phyloP scores from a whole-genome alignment of 2,329 filamentous ascomycete genomes.

The Cladosporium halotolerans region DNA sequence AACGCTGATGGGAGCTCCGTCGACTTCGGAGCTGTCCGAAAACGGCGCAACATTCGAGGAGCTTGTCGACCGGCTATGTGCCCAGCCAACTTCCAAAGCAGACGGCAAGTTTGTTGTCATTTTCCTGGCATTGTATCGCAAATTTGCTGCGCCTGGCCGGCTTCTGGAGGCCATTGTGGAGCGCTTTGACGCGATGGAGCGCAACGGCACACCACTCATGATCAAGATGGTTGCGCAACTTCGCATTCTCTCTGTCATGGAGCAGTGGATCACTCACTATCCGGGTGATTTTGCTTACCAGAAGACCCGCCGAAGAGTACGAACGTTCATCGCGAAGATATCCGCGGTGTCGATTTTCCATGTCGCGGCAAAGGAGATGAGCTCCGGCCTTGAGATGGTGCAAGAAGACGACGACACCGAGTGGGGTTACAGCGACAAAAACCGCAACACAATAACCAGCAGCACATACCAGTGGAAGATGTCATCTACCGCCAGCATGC shows the following conservation, averaged over 20 bases:
- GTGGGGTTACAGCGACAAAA: slow-evolving; percentile 79
- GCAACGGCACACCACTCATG: slow-evolving; percentile 62
- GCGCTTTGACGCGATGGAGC: slow-evolving; percentile 64
- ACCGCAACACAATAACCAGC: slow-evolving; percentile 37
- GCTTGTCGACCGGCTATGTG: slow-evolving; percentile 75
- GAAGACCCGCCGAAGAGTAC: slow-evolving; percentile 63
- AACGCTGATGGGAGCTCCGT: slow-evolving; percentile 14
- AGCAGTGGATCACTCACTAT: slow-evolving; percentile 84
- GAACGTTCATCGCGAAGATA: slow-evolving; percentile 69
- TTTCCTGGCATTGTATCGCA: slow-evolving; percentile 88
- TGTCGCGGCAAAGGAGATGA: slow-evolving; percentile 78
- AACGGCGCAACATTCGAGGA: slow-evolving; percentile 49
- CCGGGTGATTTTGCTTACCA: slow-evolving; percentile 87
- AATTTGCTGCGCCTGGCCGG: slow-evolving; percentile 76
- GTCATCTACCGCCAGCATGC: slow-evolving; percentile 27
- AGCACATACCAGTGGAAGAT: slow-evolving; percentile 31
- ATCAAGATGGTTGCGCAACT: slow-evolving; percentile 75
- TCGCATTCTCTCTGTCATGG: slow-evolving; percentile 74
- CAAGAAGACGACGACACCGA: slow-evolving; percentile 84
- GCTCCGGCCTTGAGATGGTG: slow-evolving; percentile 66
- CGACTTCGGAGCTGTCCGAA: slow-evolving; percentile 40
- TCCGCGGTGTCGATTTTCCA: slow-evolving; percentile 74
- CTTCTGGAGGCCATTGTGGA: slow-evolving; percentile 73
- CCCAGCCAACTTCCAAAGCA: slow-evolving; percentile 74
- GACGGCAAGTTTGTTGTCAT: slow-evolving; percentile 83